Conservation (phyloP, 2,329 filamentous ascomycete genomes). For the Alternaria alternata region DNA sequence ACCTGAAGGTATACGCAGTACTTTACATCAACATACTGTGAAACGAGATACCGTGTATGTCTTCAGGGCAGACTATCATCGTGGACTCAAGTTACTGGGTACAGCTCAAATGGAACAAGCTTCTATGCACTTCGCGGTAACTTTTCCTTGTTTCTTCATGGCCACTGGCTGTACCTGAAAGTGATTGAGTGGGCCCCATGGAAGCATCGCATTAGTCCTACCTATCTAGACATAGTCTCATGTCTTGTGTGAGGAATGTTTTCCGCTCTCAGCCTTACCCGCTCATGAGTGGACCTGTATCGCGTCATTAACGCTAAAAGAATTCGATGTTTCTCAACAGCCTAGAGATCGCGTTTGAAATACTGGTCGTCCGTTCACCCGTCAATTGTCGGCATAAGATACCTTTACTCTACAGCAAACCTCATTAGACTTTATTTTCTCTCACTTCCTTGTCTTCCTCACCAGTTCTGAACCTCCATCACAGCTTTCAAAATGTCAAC, state of each 20-base stretch:
- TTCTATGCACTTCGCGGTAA: background rate
- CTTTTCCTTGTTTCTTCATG: background rate
- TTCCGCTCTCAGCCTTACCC: constrained; percentile 22
- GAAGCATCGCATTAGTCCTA: background rate
- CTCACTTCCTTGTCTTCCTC: background rate
- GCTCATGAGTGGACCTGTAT: constrained; percentile 17
- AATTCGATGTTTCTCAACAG: constrained; percentile 26
- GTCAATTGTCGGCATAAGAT: constrained; percentile 12
- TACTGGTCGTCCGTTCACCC: constrained; percentile 21
- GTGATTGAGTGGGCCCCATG: background rate
- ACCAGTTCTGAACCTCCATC: background rate
- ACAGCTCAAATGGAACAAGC: background rate
- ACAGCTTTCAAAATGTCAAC: constrained; percentile 41
- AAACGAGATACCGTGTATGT: background rate
- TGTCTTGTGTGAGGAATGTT: background rate
- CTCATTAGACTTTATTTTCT: background rate
- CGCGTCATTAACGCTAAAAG: constrained; percentile 43
- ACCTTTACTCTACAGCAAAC: constrained; percentile 8
- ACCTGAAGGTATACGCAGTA: background rate
- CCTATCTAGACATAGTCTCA: background rate
- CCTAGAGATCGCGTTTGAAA: constrained; percentile 10
- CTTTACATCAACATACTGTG: background rate
- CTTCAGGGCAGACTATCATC: background rate
- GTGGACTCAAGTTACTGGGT: background rate
- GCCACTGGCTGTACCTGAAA: background rate